phyloP scores from a whole-genome alignment of 106 monocot genomes.

The Narthecium ossifragum region DNA sequence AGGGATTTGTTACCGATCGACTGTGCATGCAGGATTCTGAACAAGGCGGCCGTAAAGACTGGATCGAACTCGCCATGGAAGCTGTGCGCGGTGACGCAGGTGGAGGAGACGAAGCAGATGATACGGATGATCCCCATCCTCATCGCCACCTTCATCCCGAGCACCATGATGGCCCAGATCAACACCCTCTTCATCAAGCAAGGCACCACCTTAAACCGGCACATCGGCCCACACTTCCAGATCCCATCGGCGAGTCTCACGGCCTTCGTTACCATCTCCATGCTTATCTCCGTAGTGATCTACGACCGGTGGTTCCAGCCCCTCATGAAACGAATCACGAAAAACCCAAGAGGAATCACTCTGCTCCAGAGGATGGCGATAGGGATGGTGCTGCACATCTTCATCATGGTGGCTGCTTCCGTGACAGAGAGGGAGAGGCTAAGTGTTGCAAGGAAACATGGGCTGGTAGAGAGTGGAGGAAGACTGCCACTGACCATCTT shows the following conservation, averaged over 20 bases:
- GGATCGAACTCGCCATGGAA: conserved; percentile 10
- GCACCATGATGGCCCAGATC: conserved; percentile 26
- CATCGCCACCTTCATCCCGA: conserved; percentile 25
- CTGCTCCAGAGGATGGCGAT: conserved; percentile 2
- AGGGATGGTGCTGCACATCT: neutral
- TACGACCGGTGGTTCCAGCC: neutral
- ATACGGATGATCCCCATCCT: conserved; percentile 29
- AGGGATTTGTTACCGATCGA: too few relatives aligned
- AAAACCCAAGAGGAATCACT: conserved; percentile 7
- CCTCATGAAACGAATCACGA: neutral
- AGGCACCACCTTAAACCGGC: conserved; percentile 24
- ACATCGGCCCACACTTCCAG: neutral
- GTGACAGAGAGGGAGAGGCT: neutral
- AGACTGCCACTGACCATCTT: neutral
- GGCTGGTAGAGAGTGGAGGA: neutral
- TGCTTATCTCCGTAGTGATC: neutral
- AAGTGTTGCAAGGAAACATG: neutral
- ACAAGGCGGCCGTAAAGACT: conserved; percentile 25
- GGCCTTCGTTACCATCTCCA: neutral
- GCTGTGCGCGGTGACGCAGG: conserved; percentile 27
- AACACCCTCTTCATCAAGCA: conserved; percentile 37
- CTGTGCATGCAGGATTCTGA: conserved; percentile 15
- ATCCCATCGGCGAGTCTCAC: neutral
- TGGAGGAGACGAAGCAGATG: conserved; percentile 39
- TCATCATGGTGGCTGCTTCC: neutral